Conservation (phyloP, 2,329 filamentous ascomycete genomes). For the Microascus cirrosus region DNA sequence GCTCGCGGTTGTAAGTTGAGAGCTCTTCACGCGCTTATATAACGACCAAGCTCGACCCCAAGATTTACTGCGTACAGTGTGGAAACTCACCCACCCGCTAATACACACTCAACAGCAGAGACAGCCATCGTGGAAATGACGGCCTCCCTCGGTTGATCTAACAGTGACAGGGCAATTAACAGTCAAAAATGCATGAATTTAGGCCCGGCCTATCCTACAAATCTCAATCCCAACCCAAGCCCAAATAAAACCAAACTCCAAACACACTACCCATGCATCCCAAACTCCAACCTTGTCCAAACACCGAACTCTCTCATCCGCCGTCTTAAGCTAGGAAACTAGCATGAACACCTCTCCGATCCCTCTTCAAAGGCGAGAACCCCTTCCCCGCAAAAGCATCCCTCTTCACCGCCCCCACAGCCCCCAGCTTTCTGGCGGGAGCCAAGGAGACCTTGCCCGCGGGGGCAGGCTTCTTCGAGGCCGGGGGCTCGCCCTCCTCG, state of each 20-base stretch:
- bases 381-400: conserved; percentile 3
- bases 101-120: too few species aligned
- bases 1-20: too few species aligned
- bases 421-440: conserved; percentile 10
- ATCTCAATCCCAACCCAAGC: too few species aligned
- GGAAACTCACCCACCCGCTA: too few species aligned
- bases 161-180: neutral
- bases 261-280: neutral
- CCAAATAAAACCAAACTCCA: too few species aligned
- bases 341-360: conserved; percentile 50
- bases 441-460: conserved; percentile 8
- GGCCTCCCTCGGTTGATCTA: too few species aligned
- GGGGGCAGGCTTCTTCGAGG: neutral
- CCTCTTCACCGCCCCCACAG: conserved; percentile 11
- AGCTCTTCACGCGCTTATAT: neutral
- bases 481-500: conserved; percentile 37
- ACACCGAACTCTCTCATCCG: neutral
- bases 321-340: conserved; percentile 42
- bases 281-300: neutral
- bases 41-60: too few species aligned
- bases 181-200: neutral
- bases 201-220: neutral
- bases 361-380: conserved; percentile 65
- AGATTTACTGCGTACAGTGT: too few species aligned
- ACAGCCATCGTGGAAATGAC: too few species aligned